Evolutionary conservation across 2,329 filamentous ascomycete genomes (phyloP).

Genomic region (Fusarium succisae): DNA sequence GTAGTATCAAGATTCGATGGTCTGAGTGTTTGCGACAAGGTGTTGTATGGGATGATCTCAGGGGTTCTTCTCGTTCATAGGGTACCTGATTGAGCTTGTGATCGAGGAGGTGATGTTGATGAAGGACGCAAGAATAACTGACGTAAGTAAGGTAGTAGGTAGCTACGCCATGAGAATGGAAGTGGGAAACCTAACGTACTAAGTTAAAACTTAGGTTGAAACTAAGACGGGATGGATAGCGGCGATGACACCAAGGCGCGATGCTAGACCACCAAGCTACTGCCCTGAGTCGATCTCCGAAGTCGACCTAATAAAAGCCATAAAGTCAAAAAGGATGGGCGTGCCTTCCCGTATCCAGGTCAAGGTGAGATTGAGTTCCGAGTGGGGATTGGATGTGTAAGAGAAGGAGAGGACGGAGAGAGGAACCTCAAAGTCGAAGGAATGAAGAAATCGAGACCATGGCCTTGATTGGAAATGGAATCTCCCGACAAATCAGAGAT

Average conservation of each 20-base stretch:
- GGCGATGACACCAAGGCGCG: conserved; percentile 32
- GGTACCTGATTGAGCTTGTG: neutral
- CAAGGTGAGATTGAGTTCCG: neutral
- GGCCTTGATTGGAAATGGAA: conserved; percentile 14
- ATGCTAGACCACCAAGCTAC: conserved; percentile 19
- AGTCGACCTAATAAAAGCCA: neutral
- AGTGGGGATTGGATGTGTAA: neutral
- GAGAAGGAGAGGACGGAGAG: neutral
- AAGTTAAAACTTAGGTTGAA: conserved; percentile 14
- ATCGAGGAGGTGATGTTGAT: conserved; percentile 20
- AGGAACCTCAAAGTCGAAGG: neutral
- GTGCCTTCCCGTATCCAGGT: conserved; percentile 4
- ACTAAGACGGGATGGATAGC: conserved; percentile 23
- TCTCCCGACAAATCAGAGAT: conserved; percentile 13
- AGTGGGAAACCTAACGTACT: conserved; percentile 19
- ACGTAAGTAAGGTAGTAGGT: neutral
- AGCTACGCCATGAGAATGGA: conserved; percentile 6
- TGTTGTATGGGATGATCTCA: neutral
- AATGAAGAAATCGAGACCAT: conserved; percentile 2
- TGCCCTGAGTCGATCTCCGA: conserved; percentile 19
- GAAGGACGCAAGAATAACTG: conserved; percentile 21
- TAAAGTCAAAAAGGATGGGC: conserved; percentile 7
- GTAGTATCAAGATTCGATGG: neutral
- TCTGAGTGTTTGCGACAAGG: neutral
- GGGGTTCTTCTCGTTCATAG: neutral